These are phyloP conservation scores for Yamadazyma akitaensis DNA, from an alignment of 805 yeast species.

Conservation along the genomic window DNA sequence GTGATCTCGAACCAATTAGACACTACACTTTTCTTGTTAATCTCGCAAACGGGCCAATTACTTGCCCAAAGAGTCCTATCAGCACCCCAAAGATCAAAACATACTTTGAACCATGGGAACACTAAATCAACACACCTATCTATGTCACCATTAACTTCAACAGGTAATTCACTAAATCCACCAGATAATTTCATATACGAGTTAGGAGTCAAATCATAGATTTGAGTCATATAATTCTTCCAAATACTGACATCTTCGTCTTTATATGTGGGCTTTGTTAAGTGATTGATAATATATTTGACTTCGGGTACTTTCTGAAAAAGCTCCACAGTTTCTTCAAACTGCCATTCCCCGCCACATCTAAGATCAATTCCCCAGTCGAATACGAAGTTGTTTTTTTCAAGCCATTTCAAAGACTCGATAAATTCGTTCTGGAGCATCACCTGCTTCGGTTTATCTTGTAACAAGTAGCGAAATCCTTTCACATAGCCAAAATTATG, in stretches of 20 bases:
- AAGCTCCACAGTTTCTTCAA: constrained; percentile 31
- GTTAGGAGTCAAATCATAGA: constrained; percentile 16
- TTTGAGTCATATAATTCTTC: constrained; percentile 18
- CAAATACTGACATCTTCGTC: constrained; percentile 15
- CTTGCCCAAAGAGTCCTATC: constrained; percentile 39
- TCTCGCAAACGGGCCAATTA: constrained; percentile 44
- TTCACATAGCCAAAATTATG: constrained; percentile 19
- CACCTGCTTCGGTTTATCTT: constrained; percentile 39
- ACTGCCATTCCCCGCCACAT: constrained; percentile 38
- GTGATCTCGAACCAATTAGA: constrained; percentile 22
- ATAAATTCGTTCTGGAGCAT: constrained; percentile 26
- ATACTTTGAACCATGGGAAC: constrained; percentile 31
- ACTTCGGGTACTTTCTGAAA: constrained; percentile 24
- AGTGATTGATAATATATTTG: constrained; percentile 38
- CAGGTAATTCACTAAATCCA: constrained; percentile 35
- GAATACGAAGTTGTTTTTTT: constrained; percentile 25
- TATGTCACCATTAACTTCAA: constrained; percentile 14
- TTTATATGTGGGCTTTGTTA: constrained; percentile 38
- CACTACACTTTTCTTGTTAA: constrained; percentile 14
- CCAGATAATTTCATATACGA: constrained; percentile 41
- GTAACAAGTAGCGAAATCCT: constrained; percentile 43
- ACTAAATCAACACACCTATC: constrained; percentile 16
- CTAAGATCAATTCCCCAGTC: constrained; percentile 43
- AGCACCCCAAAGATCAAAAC: constrained; percentile 27
- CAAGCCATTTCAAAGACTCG: constrained; percentile 34